Base-by-base conservation (phyloP, 257 asterid species). In the Pogostemon cablin region DNA sequence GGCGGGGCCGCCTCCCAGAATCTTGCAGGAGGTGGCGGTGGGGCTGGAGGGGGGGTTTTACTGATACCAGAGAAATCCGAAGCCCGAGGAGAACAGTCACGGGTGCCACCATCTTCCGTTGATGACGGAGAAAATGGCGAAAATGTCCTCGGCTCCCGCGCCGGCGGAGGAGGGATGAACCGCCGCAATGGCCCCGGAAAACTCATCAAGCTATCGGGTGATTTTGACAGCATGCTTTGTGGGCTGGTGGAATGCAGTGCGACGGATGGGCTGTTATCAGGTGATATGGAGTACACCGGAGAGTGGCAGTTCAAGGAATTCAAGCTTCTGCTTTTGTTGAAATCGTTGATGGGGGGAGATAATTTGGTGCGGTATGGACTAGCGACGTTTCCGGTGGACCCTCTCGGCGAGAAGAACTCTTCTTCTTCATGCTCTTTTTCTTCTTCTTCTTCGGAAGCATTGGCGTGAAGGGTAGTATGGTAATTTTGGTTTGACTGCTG, bases 391-490 rank as follows among this genome's bases (percentile, higher is more conserved):
- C 66, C 91, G 1, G 86, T 80, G 69, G 95, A 86, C 12, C 72
- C 90, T 73, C 90, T 65, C 0, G 97, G 89, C 15, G 90, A 90
- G 62, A 82, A 91, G 79, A 86, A 91, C 52, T 83, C 87, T 1
- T 88, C 90, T 2, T 85, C 83, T 0, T 83, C 62, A 50, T 49
- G 6, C 7, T 78, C 81, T 2, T 86, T 76, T 3, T 76, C 77
- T 3, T 32, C 32, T 43, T 78, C 80, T 10, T 68, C 86, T 17
- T 70, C 76, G 3, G 76, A 12, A 2, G 81, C 72, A 47, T 61
- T 57, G 39, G 50, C 39, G 37, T 48, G 7, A 4, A 40, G 64
- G 12, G 79, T 46, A 41, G 68, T 81, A n/a, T 60, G 40, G 77
- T 6, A 73, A 49, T 10, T 67, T 4, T 67, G 82, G 54, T 60